Conservation (phyloP, 169 alveolate genomes). For the Plasmodium gallinaceum region DNA sequence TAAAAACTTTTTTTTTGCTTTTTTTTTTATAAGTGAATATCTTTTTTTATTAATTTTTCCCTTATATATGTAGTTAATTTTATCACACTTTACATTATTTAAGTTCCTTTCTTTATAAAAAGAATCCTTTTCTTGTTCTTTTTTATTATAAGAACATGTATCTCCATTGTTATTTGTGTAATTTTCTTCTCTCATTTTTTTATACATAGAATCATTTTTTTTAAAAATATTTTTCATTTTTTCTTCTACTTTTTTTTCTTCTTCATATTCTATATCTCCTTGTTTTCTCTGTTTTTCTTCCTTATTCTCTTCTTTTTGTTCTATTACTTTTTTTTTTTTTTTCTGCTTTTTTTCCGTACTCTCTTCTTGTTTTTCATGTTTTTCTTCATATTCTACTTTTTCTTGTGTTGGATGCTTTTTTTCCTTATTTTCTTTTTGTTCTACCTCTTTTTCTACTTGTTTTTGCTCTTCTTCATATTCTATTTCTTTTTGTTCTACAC, state of each 20-base stretch:
- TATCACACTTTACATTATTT: slow-evolving; percentile 4
- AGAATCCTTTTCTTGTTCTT: not conserved
- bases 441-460: too few relatives aligned
- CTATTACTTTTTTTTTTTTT: not conserved
- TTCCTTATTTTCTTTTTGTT: too few relatives aligned
- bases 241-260: too few relatives aligned
- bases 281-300: too few relatives aligned
- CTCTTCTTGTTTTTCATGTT: too few relatives aligned
- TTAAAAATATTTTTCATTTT: not conserved
- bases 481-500: too few relatives aligned
- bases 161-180: slow-evolving; percentile 1
- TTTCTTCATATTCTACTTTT: too few relatives aligned
- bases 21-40: slow-evolving; percentile 46
- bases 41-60: slow-evolving; percentile 42
- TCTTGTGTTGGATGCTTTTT: too few relatives aligned
- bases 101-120: not conserved
- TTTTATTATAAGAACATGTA: slow-evolving; percentile 2
- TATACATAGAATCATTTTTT: not conserved
- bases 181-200: not conserved
- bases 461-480: too few relatives aligned
- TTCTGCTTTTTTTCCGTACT: too few relatives aligned
- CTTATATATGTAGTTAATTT: slow-evolving; percentile 25
- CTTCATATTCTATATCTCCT: too few relatives aligned
- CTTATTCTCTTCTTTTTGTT: too few relatives aligned
- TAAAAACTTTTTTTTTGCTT: slow-evolving; percentile 42